These are phyloP conservation scores for Hortiboletus flavorubellus DNA, from an alignment of 768 basidiomycete genomes.

Conservation along the genomic window DNA sequence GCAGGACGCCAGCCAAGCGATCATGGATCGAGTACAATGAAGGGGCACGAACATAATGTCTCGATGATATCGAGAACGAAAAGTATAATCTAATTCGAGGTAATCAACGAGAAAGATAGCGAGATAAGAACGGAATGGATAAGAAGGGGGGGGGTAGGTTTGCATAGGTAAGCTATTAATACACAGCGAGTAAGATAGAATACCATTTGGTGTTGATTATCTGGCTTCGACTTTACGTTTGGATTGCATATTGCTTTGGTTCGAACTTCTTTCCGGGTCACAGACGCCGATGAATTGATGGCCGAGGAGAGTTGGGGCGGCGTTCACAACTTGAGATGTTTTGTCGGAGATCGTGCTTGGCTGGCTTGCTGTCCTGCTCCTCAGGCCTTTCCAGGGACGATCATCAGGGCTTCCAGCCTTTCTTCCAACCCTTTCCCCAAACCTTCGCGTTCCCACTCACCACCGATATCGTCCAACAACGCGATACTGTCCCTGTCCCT, in stretches of 20 bases:
- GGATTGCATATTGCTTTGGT: background rate
- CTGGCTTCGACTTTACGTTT: conserved; percentile 10
- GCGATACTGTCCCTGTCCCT: conserved; percentile 40
- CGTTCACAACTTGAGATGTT: background rate
- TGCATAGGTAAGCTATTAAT: conserved; percentile 27
- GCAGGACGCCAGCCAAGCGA: background rate
- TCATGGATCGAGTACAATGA: background rate
- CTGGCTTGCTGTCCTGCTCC: background rate
- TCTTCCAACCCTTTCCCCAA: conserved; percentile 81
- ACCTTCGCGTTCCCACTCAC: conserved; percentile 87
- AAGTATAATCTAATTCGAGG: background rate
- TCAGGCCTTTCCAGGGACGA: conserved; percentile 26
- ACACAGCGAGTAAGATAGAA: conserved; percentile 25
- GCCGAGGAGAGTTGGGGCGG: background rate
- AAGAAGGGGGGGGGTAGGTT: conserved; percentile 5
- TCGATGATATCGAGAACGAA: conserved; percentile 7
- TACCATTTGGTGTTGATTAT: conserved; percentile 21
- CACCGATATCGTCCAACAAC: conserved; percentile 63
- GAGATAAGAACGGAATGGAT: background rate
- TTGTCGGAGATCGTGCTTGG: background rate
- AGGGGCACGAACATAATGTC: background rate
- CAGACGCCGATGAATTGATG: background rate
- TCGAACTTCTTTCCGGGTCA: background rate
- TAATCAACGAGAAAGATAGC: background rate
- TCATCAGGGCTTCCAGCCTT: conserved; percentile 61